phyloP scores from a whole-genome alignment of 2,329 filamentous ascomycete species.

The Curvularia eragrostidis region DNA sequence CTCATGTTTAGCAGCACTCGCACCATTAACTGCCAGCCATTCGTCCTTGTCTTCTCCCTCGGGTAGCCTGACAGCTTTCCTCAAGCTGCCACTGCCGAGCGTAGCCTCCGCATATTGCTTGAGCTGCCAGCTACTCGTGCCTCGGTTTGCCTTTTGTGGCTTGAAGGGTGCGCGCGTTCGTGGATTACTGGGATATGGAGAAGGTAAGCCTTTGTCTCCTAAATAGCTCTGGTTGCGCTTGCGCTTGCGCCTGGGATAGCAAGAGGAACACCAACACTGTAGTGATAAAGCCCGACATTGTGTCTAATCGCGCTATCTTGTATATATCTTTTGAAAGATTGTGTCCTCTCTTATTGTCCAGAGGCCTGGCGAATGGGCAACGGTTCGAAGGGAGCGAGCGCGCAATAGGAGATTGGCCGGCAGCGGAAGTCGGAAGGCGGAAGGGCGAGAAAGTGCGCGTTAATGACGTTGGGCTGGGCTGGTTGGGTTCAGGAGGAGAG shows the following conservation, averaged over 20 bases:
- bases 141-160: constrained; percentile 81
- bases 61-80: constrained; percentile 95
- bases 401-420: neutral
- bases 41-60: constrained; percentile 98
- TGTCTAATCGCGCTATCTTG: neutral
- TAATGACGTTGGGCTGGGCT: constrained; percentile 16
- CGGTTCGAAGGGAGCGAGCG: constrained; percentile 9
- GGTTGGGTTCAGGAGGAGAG: constrained; percentile 7
- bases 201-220: constrained; percentile 46
- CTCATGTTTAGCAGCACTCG: constrained; percentile 34
- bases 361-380: constrained; percentile 26
- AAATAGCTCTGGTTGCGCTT: neutral
- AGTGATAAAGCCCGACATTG: constrained; percentile 72
- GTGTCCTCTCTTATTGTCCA: neutral
- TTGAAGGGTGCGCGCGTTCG: constrained; percentile 91
- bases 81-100: constrained; percentile 88
- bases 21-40: constrained; percentile 97
- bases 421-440: constrained; percentile 1
- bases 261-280: constrained; percentile 71
- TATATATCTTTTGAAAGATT: neutral
- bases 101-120: constrained; percentile 98
- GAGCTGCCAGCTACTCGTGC: constrained; percentile 89
- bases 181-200: constrained; percentile 70
- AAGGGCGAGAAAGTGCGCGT: neutral
- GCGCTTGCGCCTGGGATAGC: neutral